phyloP scores from a whole-genome alignment of 2,329 filamentous ascomycete genomes.

The Pyricularia sp. region DNA sequence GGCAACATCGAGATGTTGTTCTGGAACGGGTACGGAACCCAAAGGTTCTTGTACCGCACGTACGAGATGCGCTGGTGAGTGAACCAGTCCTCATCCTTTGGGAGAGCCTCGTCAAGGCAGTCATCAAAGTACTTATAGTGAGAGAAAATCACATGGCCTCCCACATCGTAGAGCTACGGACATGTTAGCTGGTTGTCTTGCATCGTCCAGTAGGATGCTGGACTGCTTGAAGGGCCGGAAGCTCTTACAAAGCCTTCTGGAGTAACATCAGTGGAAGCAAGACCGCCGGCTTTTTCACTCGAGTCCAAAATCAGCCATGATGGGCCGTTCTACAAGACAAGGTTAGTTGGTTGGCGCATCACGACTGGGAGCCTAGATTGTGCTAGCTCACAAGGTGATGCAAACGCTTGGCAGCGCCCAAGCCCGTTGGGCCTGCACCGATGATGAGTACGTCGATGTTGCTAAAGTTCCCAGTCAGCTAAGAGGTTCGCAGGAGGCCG shows the following conservation, averaged over 20 bases:
- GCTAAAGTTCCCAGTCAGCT: conserved; percentile 32
- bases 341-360: conserved; percentile 17
- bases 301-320: conserved; percentile 96
- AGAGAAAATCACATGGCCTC: conserved; percentile 97
- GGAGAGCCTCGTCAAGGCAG: conserved; percentile 93
- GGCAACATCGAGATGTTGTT: conserved; percentile 99
- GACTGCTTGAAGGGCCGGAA: conserved; percentile 2
- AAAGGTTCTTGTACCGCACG: conserved; percentile 90
- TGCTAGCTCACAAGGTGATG: conserved; percentile 74
- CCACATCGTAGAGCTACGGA: conserved; percentile 87
- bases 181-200: neutral
- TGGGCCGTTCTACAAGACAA: conserved; percentile 59
- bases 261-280: conserved; percentile 90
- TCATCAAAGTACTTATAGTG: conserved; percentile 99
- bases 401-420: conserved; percentile 95
- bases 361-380: conserved; percentile 11
- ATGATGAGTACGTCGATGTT: conserved; percentile 96
- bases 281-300: conserved; percentile 84
- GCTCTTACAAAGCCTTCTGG: conserved; percentile 90
- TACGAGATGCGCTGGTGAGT: conserved; percentile 98
- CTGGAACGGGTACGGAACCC: conserved; percentile 99
- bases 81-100: conserved; percentile 92
- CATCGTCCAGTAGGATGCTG: neutral
- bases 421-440: conserved; percentile 92
- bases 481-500: neutral